Evolutionary conservation across 1,284 basidiomycete species (phyloP).

Genomic region (Kwoniella shivajii): DNA sequence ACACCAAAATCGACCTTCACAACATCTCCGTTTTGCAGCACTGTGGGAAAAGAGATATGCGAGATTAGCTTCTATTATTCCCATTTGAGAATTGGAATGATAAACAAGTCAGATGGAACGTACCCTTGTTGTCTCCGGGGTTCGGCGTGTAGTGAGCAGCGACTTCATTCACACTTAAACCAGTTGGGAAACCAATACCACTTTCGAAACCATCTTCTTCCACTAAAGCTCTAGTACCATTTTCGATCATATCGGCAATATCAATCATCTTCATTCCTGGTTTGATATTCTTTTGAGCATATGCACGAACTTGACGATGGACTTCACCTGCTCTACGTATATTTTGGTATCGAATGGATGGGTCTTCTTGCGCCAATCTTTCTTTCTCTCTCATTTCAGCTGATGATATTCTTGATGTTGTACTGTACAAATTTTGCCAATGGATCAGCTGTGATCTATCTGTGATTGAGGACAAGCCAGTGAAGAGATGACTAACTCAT

Average conservation of each 20-base stretch:
- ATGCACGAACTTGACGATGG: slow-evolving; percentile 85
- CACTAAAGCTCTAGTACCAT: slow-evolving; percentile 83
- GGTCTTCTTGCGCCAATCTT: slow-evolving; percentile 72
- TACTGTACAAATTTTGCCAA: slow-evolving; percentile 58
- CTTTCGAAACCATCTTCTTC: slow-evolving; percentile 80
- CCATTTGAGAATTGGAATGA: slow-evolving; percentile 1
- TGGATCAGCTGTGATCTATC: neutral
- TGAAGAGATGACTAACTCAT: slow-evolving; percentile 62
- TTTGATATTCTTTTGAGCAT: slow-evolving; percentile 79
- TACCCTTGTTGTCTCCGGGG: slow-evolving; percentile 84
- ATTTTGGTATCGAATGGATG: slow-evolving; percentile 78
- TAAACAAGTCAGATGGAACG: slow-evolving; percentile 41
- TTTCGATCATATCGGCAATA: slow-evolving; percentile 91
- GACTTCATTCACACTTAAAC: slow-evolving; percentile 88
- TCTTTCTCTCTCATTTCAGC: slow-evolving; percentile 89
- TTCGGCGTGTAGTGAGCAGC: slow-evolving; percentile 98
- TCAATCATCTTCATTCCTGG: slow-evolving; percentile 95
- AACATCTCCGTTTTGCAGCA: slow-evolving; percentile 80
- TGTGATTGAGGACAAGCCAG: neutral
- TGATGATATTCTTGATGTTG: slow-evolving; percentile 81
- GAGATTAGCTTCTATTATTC: neutral
- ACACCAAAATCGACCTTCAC: slow-evolving; percentile 98
- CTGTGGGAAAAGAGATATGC: slow-evolving; percentile 53
- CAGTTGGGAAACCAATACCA: slow-evolving; percentile 96
- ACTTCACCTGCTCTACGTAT: slow-evolving; percentile 93